Evolutionary conservation across 2,329 filamentous ascomycete species (phyloP).

Genomic region (Phaeomoniella chlamydospora): DNA sequence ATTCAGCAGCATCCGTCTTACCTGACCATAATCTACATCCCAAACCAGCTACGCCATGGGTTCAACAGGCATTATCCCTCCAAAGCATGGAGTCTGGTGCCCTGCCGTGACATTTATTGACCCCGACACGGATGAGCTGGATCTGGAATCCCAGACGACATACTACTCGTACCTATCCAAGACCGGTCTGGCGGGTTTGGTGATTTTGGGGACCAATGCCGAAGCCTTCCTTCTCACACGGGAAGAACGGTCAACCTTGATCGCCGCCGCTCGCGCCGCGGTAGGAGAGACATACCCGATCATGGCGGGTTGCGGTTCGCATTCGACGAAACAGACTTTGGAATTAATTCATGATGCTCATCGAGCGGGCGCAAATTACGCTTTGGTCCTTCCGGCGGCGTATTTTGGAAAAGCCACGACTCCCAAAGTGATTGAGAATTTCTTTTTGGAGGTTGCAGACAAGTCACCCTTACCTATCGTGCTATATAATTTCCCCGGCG

Average conservation of each 20-base stretch:
- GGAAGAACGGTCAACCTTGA: constrained; percentile 43
- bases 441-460: constrained; percentile 44
- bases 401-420: constrained; percentile 53
- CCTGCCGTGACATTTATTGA: constrained; percentile 42
- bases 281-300: constrained; percentile 40
- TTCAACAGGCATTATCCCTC: constrained; percentile 1
- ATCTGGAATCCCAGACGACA: constrained; percentile 31
- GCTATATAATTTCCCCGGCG: constrained; percentile 55
- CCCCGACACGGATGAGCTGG: constrained; percentile 31
- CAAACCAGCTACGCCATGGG: neutral
- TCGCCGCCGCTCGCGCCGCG: constrained; percentile 39
- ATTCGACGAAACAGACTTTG: constrained; percentile 49
- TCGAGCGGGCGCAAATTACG: constrained; percentile 46
- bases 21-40: too few species aligned
- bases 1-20: too few species aligned
- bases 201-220: constrained; percentile 41
- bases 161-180: constrained; percentile 38
- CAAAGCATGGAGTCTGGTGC: constrained; percentile 34
- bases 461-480: constrained; percentile 41
- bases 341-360: constrained; percentile 45
- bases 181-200: constrained; percentile 35
- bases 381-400: constrained; percentile 45
- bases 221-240: constrained; percentile 43
- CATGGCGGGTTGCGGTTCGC: constrained; percentile 49
- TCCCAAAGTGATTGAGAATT: constrained; percentile 40